Conservation (phyloP, 352 stramenopile species). For the Phytophthora podocarpi region DNA sequence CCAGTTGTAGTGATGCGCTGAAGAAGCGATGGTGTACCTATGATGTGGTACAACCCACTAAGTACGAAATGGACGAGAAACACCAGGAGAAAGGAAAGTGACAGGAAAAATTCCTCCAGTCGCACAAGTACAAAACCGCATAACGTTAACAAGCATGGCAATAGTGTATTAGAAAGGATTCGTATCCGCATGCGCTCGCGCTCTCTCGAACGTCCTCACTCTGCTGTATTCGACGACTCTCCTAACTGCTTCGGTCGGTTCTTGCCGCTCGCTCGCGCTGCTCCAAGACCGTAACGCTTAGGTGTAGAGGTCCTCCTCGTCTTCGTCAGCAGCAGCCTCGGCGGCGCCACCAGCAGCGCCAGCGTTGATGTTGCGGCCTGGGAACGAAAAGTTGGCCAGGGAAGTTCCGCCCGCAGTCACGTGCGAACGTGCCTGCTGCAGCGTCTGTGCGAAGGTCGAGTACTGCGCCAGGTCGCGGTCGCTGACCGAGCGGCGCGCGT, state of each 20-base stretch:
- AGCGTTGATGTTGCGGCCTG: constrained; percentile 64
- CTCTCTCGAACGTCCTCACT: constrained; percentile 21
- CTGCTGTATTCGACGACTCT: constrained; percentile 19
- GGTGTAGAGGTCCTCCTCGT: constrained; percentile 98
- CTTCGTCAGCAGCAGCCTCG: constrained; percentile 91
- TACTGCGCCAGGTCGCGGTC: constrained; percentile 97
- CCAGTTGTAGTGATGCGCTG: constrained; percentile 24
- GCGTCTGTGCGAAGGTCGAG: constrained; percentile 88
- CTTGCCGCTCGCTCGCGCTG: constrained; percentile 9
- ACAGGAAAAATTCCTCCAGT: too few relatives aligned
- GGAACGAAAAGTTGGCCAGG: constrained; percentile 98
- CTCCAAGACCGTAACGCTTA: constrained; percentile 54
- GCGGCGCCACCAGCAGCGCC: constrained; percentile 45
- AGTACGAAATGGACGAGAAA: too few relatives aligned
- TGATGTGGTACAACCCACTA: background rate
- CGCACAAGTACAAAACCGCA: too few relatives aligned
- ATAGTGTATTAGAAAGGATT: constrained; percentile 39
- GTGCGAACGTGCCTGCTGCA: constrained; percentile 96
- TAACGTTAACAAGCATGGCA: constrained; percentile 29
- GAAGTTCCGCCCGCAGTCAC: constrained; percentile 92
- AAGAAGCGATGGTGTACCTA: constrained; percentile 3
- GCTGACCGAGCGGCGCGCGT: constrained; percentile 97
- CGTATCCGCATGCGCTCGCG: constrained; percentile 17
- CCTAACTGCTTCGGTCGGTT: constrained; percentile 24
- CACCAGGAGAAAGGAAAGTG: too few relatives aligned